A percentile compares a stretch with the other conserved stretches of the same genome.
phyloP scores from a whole-genome alignment of 208 protist species.

The Leishmania tropica region DNA sequence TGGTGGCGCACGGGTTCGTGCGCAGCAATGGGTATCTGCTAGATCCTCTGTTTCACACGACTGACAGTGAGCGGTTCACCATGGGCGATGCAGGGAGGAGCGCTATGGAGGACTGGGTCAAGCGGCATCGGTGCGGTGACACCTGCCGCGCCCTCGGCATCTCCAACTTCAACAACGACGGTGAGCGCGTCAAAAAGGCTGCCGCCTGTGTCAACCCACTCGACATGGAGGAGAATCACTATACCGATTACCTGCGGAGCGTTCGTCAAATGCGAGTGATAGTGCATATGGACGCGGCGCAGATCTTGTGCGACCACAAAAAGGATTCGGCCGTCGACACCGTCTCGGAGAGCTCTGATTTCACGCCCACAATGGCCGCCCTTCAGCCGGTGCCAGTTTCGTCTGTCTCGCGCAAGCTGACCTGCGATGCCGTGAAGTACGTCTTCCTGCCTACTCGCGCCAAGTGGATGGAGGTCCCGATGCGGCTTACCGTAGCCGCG shows the following conservation, averaged over 20 bases:
- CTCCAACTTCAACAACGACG: slow-evolving; percentile 9
- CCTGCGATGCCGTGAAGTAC: slow-evolving; percentile 33
- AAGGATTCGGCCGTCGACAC: slow-evolving; percentile 7
- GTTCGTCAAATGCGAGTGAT: slow-evolving; percentile 25
- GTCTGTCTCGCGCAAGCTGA: neutral
- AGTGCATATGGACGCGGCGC: slow-evolving; percentile 10
- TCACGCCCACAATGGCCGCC: neutral
- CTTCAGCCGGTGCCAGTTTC: slow-evolving; percentile 6
- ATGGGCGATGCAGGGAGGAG: slow-evolving; percentile 56
- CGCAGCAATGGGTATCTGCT: slow-evolving; percentile 52
- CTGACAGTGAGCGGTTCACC: slow-evolving; percentile 53
- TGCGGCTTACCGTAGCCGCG: slow-evolving; percentile 16
- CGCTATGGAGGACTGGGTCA: slow-evolving; percentile 49
- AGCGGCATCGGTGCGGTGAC: slow-evolving; percentile 55
- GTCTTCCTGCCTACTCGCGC: slow-evolving; percentile 17
- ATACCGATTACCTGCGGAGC: slow-evolving; percentile 27
- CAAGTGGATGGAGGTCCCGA: slow-evolving; percentile 28
- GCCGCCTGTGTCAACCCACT: slow-evolving; percentile 22
- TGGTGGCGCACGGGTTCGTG: slow-evolving; percentile 58
- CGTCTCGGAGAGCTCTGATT: slow-evolving; percentile 6
- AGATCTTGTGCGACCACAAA: neutral
- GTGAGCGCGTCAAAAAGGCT: neutral
- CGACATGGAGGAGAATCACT: slow-evolving; percentile 23
- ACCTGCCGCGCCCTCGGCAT: slow-evolving; percentile 44
- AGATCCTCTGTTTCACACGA: slow-evolving; percentile 68